Base-by-base conservation (phyloP, 306 rosid genomes). In the Albizia julibrissin region DNA sequence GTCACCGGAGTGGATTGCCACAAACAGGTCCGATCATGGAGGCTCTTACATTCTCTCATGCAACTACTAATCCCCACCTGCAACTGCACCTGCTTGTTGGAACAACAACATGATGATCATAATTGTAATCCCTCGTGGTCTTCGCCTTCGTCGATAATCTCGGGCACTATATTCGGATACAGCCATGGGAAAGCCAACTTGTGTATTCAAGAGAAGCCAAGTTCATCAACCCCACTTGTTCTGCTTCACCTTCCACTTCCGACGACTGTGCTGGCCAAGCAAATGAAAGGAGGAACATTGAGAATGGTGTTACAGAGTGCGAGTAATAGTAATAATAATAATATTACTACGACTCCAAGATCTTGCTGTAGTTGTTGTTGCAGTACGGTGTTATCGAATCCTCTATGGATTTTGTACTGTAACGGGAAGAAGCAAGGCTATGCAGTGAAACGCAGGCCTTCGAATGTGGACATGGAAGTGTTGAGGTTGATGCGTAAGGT, bases 1-100 rank as follows among this genome's bases (percentile, higher is more conserved):
- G 88, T 91, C 79, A 90, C 92, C 79, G 73, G 87, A 26, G 97
- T 94, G 6, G 98, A 92, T 78, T 94, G 98, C 85, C 94, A 94
- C 21, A 94, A 92, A 58, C 94, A 94, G 85, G 98, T 92, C 58
- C 88, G 97, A 59, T 91, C 98, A 59, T 94, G 97, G 97, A 87
- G 92, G 80, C 82, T 94, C 12, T 89, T 94, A 24, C 97, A 92
- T 72, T 90, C 92, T 24, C 90, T 94, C 59, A 43, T 87, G 31
- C 87, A 92, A 69, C 84, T 92, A 7, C 87, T 94, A 40, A 91
- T 91, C 82, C 98, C 98, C 15, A 89, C 89, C 62, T 94, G 97
- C 85, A 88, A 87, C 29, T 84, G 87, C 80, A 84, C 79, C 80
- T 74, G 87, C 3, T 29, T 12, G 5, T 10, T n/a, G 14, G 29